Evolutionary conservation across 2,329 filamentous ascomycete genomes (phyloP), one percentile per base, ranked within the genome.

Genomic region (Colletotrichum navitas): DNA sequence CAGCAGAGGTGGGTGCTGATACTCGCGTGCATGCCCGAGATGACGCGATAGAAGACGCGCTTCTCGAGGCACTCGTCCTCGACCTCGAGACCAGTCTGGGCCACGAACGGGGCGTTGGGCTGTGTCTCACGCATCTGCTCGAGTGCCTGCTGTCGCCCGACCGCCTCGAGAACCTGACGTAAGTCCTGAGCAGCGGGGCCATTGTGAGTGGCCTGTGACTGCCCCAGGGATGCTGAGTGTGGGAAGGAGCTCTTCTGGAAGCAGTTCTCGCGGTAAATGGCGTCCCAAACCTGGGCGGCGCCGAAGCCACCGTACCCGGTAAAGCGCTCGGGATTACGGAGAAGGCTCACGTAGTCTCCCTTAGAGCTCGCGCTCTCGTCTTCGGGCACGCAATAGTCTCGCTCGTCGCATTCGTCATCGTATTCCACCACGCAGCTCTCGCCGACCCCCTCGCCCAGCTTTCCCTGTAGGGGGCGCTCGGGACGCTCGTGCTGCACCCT

Each of bases 401-500:
- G 90, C 76, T 98, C 93, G 83, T 98, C 95, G 82, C 94, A 97
- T 82, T 98, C 95, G 78, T 98, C 95, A 78, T 98, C 95, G 79
- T 97, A 97, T 83, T 99, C 96, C 24, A 98, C 92, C 56, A 99
- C 94, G 80, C 96, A 99, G 81, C 94, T 97, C 84, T 99, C 96
- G 63, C 94, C 94, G 0, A 98, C 95, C 67, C 92, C 85, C 63
- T 95, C 94, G 58, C 96, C 96, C 11, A 99, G 83, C 76, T 91
- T 88, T 21, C 95, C 95, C 76, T 94, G 90, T 8, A 98, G 84
- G 26, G 96, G 96, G 68, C 89, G 88, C 76, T 92, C 83, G 3
- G 90, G 91, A 60, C 91, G 85, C 79, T 94, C 91, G 18, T 65
- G 59, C 78, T 95, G 94, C 70, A 91, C 87, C 74, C 89, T 89